A percentile compares a stretch with the other conserved stretches of the same genome.
Conservation (phyloP, 305 asterid species). For the Plantago rigida region DNA sequence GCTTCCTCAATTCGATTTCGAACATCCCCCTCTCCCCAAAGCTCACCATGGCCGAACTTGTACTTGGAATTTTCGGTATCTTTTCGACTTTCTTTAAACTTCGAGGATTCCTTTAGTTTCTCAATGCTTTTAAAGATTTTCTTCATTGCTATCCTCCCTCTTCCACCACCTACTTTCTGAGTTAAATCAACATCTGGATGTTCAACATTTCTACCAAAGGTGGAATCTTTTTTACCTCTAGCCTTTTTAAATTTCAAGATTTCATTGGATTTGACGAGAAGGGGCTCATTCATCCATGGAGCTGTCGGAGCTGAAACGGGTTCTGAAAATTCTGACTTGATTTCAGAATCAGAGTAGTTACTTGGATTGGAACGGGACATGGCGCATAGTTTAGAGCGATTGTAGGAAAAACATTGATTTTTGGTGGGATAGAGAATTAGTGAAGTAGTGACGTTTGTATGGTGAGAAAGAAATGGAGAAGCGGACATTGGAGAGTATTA, state of each 20-base stretch:
- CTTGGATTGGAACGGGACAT: not conserved
- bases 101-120: constrained; percentile 39
- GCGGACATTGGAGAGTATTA: not conserved
- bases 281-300: constrained; percentile 88
- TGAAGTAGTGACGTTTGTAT: not conserved
- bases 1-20: constrained; percentile 25
- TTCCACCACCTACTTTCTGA: constrained; percentile 67
- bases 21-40: constrained; percentile 37
- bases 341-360: not conserved
- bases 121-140: constrained; percentile 54
- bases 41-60: constrained; percentile 51
- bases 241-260: constrained; percentile 39
- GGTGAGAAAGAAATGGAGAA: not conserved
- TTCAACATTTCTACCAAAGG: constrained; percentile 24
- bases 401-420: not conserved
- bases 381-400: not conserved
- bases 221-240: constrained; percentile 35
- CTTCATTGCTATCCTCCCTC: constrained; percentile 76
- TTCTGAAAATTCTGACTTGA: constrained; percentile 24
- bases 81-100: constrained; percentile 30
- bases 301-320: constrained; percentile 58
- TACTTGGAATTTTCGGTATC: constrained; percentile 30
- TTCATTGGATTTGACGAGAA: constrained; percentile 52
- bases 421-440: not conserved
- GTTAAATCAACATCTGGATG: constrained; percentile 40